Percentiles rank a stretch among this genome's conserved stretches.
Evolutionary conservation across 2,329 filamentous ascomycete genomes (phyloP).

Genomic region (Dactylellina cionopaga): DNA sequence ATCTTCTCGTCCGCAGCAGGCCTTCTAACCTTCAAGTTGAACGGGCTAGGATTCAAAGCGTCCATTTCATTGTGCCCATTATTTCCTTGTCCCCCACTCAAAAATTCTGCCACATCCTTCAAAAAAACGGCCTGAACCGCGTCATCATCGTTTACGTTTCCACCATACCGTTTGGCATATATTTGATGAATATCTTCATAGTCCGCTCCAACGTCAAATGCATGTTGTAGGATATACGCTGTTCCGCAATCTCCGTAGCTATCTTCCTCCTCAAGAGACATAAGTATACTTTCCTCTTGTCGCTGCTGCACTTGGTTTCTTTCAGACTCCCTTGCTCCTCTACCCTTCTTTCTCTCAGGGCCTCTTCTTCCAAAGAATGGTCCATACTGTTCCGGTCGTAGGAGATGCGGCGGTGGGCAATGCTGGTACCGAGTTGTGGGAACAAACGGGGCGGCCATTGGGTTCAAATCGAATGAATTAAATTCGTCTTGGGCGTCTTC

Average conservation of each 20-base stretch:
- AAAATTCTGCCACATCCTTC: background rate
- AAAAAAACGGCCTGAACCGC: background rate
- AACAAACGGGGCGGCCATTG: too few relatives aligned
- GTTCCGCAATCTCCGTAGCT: background rate
- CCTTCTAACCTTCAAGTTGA: background rate
- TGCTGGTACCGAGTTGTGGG: too few relatives aligned
- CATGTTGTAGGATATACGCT: constrained; percentile 22
- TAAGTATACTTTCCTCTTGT: background rate
- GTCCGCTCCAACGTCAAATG: constrained; percentile 10
- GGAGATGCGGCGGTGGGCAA: too few relatives aligned
- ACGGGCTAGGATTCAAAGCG: too few relatives aligned
- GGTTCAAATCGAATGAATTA: too few relatives aligned
- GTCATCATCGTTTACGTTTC: background rate
- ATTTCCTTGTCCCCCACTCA: background rate
- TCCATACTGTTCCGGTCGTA: too few relatives aligned
- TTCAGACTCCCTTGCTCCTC: too few relatives aligned
- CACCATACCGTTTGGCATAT: constrained; percentile 22
- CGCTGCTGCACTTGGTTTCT: too few relatives aligned
- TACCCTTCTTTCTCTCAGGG: too few relatives aligned
- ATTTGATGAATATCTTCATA: constrained; percentile 24
- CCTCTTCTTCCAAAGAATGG: too few relatives aligned
- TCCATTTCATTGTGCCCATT: background rate
- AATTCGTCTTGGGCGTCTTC: too few relatives aligned
- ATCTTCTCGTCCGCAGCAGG: background rate
- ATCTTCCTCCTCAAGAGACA: background rate